phyloP scores from a whole-genome alignment of 2,329 filamentous ascomycete species.

The Arthrobotrys sinensis region DNA sequence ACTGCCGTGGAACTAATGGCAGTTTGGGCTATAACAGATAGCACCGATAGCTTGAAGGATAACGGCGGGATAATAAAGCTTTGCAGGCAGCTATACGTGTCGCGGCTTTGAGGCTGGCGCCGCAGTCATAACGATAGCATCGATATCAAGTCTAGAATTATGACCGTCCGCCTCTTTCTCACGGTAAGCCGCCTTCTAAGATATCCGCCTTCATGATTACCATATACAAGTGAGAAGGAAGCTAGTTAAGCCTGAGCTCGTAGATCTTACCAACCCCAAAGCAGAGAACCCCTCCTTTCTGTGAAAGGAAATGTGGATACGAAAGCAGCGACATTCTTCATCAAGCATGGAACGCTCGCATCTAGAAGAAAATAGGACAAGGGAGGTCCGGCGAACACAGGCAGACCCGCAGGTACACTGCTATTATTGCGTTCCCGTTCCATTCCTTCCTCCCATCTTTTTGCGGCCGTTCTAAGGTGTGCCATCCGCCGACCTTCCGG shows the following conservation, averaged over 20 bases:
- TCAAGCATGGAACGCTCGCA: slow-evolving; percentile 4
- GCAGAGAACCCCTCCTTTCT: neutral
- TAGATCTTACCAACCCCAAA: slow-evolving; percentile 8
- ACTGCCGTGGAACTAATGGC: neutral
- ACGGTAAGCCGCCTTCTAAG: slow-evolving; percentile 2
- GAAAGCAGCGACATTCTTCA: slow-evolving; percentile 11
- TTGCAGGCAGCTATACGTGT: slow-evolving; percentile 3
- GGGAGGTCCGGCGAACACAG: neutral
- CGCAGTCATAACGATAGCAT: neutral
- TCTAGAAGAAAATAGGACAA: slow-evolving; percentile 12
- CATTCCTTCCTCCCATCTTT: slow-evolving; percentile 14
- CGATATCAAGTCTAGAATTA: neutral
- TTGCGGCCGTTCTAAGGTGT: neutral
- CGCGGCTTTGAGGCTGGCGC: slow-evolving; percentile 8
- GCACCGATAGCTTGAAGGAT: neutral
- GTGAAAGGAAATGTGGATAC: slow-evolving; percentile 1
- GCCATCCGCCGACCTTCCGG: slow-evolving; percentile 7
- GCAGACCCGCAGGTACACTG: neutral
- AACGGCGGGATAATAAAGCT: neutral
- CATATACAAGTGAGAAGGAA: neutral
- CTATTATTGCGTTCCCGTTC: slow-evolving; percentile 2
- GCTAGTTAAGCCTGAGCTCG: neutral
- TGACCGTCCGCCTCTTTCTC: neutral
- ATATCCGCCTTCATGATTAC: neutral
- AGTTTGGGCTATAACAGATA: neutral